Evolutionary conservation across 306 rosid species (phyloP).

Genomic region (Begonia fuchsioides): DNA sequence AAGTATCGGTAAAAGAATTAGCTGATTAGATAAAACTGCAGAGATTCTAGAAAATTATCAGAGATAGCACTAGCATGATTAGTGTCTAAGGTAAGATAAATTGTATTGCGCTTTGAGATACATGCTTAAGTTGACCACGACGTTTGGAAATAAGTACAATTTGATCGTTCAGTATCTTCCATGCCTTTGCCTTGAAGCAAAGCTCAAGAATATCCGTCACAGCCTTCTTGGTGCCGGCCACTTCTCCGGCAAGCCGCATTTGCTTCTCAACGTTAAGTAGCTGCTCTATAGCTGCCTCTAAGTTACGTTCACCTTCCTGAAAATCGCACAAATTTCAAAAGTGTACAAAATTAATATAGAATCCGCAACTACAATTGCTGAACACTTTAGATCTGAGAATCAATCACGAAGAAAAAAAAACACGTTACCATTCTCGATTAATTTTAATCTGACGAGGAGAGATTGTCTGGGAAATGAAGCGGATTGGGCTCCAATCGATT

Average conservation of each 20-base stretch:
- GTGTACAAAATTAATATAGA: background rate
- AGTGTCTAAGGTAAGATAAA: too few relatives aligned
- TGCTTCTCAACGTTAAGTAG: constrained; percentile 79
- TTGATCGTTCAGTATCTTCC: constrained; percentile 90
- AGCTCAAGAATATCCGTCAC: constrained; percentile 66
- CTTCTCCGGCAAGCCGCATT: constrained; percentile 67
- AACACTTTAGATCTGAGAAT: background rate
- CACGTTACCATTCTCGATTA: background rate
- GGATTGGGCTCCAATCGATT: background rate
- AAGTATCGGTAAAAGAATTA: too few relatives aligned
- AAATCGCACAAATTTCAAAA: background rate
- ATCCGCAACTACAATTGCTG: background rate
- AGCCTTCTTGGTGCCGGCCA: constrained; percentile 64
- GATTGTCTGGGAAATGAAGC: background rate
- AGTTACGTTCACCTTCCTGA: constrained; percentile 48
- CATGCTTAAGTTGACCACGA: constrained; percentile 96
- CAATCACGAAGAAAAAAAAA: background rate
- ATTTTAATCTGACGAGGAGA: background rate
- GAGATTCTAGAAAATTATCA: too few relatives aligned
- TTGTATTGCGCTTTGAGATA: background rate
- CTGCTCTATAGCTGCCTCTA: constrained; percentile 55
- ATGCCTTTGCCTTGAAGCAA: constrained; percentile 70
- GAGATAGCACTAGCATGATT: too few relatives aligned
- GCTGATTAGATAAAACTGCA: too few relatives aligned
- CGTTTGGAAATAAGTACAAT: constrained; percentile 78